Conservation (phyloP, 1,284 basidiomycete genomes). For the Fomitiporia mediterranea region DNA sequence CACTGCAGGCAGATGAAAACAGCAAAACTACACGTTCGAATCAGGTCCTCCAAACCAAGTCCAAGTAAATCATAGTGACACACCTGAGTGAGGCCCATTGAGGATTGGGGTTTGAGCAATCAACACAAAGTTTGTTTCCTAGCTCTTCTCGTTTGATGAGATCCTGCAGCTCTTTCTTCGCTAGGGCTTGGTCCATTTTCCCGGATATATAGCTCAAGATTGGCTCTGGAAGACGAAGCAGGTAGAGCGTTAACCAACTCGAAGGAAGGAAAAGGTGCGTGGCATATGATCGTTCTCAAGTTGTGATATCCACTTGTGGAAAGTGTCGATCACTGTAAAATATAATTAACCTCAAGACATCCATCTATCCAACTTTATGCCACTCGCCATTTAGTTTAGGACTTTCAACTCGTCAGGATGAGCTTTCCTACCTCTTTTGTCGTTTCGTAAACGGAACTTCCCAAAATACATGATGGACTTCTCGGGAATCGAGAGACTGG, state of each 20-base stretch:
- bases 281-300: background rate
- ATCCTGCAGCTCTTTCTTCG: conserved; percentile 67
- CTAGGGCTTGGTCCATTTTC: conserved; percentile 60
- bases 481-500: conserved; percentile 3
- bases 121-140: conserved; percentile 73
- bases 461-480: background rate
- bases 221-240: background rate
- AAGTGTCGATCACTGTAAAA: background rate
- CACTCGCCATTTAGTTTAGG: no score
- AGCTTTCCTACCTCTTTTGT: background rate
- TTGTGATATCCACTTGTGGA: background rate
- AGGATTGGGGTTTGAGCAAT: conserved; percentile 82
- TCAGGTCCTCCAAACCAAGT: conserved; percentile 5
- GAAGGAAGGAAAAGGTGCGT: background rate
- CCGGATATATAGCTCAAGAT: background rate
- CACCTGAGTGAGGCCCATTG: conserved; percentile 87
- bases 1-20: conserved; percentile 91
- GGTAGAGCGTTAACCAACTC: background rate
- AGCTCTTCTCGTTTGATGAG: conserved; percentile 70
- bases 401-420: no score
- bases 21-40: conserved; percentile 54
- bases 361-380: no score
- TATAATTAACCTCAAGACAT: no score
- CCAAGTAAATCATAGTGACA: conserved; percentile 16
- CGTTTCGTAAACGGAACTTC: background rate